Base-by-base conservation (phyloP, 176 grass and related monocot genomes). In the Zoysia japonica region DNA sequence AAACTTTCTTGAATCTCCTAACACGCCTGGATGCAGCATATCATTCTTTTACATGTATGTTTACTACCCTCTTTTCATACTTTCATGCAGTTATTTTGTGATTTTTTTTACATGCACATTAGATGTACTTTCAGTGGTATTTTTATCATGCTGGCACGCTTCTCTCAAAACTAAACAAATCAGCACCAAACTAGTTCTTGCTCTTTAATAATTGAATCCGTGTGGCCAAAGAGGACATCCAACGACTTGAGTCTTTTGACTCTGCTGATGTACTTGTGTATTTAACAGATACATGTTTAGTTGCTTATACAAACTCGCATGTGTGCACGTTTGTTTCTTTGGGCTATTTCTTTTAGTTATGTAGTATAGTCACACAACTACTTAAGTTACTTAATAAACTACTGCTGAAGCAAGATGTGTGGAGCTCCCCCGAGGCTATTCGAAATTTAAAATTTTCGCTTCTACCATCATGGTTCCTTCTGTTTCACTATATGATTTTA, bases 31-130 rank as follows among this genome's bases (percentile, higher is more conserved):
- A 94, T 70, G 56, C 88, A 75, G 77, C 85, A 77, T 97, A 90
- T 87, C 87, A 88, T 76, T 92, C 91, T 71, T 97, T 88, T 83
- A 89, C 85, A 88, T 78, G 94, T 97, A 80, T 80, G 94, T 89
- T 83, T 79, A 75, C 55, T 75, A 52, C 61, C 51, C 14, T 16
- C 75, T 76, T 70, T 62, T 5, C 61, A 38, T 63, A 12, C 61
- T 63, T 80, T 51, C 55, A 5, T 91, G 11, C 49, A 54, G 73
- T 14, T 65, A 75, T 69, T 68, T 42, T 52, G 36, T 40, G 55
- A 78, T 80, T 44, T 55, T 80, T 2, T 65, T 47, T 5, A 70
- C 47, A 40, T 80, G 77, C n/a, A 36, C 52, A 74, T 67, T 67
- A 41, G n/a, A 38, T 45, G 75, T 37, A 53, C 71, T 81, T 69